Evolutionary conservation across 164 flowering plant genomes (phyloP).

Genomic region (Amborella trichopoda): DNA sequence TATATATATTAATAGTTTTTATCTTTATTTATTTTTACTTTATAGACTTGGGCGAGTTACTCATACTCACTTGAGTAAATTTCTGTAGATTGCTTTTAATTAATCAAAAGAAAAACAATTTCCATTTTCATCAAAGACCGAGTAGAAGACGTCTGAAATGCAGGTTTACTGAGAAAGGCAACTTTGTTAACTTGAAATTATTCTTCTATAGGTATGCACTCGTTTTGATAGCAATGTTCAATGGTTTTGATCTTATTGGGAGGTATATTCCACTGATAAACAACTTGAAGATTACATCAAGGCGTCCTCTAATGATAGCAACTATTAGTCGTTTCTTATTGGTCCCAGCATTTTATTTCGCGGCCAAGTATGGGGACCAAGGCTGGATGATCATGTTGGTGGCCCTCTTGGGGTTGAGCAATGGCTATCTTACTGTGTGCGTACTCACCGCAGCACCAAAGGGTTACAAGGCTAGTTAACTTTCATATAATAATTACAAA

Average conservation of each 20-base stretch:
- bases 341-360: conserved; percentile 72
- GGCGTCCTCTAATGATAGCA: conserved; percentile 31
- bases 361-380: conserved; percentile 60
- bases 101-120: too few species aligned
- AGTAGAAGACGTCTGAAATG: too few species aligned
- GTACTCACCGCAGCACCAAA: conserved; percentile 58
- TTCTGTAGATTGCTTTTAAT: too few species aligned
- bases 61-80: too few species aligned
- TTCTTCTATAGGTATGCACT: conserved; percentile 49
- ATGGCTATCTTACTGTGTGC: conserved; percentile 71
- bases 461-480: conserved; percentile 55
- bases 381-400: conserved; percentile 77
- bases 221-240: conserved; percentile 61
- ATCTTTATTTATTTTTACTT: too few species aligned
- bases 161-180: too few species aligned
- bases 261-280: conserved; percentile 50
- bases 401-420: conserved; percentile 48
- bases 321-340: conserved; percentile 40
- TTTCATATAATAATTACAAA: too few species aligned
- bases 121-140: too few species aligned
- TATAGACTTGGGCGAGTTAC: too few species aligned
- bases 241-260: conserved; percentile 58
- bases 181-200: background rate
- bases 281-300: conserved; percentile 29
- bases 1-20: too few species aligned